phyloP scores from a whole-genome alignment of 164 flowering plant species.

The Malania oleifera region DNA sequence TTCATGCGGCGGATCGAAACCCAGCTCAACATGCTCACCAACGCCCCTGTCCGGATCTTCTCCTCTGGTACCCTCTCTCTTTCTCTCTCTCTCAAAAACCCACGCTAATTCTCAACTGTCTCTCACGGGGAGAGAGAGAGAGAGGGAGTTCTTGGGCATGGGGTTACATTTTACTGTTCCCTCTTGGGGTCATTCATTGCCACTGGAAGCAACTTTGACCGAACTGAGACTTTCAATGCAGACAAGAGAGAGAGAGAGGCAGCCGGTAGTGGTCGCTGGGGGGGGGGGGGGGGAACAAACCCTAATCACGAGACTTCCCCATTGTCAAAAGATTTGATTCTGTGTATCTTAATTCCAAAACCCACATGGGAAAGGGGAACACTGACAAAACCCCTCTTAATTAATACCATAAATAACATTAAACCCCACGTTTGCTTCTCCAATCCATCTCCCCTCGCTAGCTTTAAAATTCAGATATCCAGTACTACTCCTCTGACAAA shows the following conservation, averaged over 20 bases:
- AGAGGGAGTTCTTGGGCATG: neutral
- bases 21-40: constrained; percentile 60
- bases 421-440: constrained; percentile 6
- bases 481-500: constrained; percentile 1
- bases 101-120: neutral
- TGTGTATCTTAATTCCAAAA: no score
- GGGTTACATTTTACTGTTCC: no score
- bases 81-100: neutral
- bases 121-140: neutral
- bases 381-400: neutral
- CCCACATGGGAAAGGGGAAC: neutral
- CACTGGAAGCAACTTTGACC: constrained; percentile 10
- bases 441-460: no score
- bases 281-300: no score
- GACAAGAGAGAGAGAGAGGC: no score
- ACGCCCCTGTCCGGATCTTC: constrained; percentile 50
- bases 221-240: no score
- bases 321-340: neutral
- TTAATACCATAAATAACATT: no score
- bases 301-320: constrained; percentile 24
- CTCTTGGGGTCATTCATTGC: neutral
- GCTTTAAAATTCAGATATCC: no score
- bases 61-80: constrained; percentile 34
- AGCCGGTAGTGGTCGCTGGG: no score
- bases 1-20: constrained; percentile 86